Evolutionary conservation across 2,329 filamentous ascomycete species (phyloP).

Genomic region (Botrytis medusae): DNA sequence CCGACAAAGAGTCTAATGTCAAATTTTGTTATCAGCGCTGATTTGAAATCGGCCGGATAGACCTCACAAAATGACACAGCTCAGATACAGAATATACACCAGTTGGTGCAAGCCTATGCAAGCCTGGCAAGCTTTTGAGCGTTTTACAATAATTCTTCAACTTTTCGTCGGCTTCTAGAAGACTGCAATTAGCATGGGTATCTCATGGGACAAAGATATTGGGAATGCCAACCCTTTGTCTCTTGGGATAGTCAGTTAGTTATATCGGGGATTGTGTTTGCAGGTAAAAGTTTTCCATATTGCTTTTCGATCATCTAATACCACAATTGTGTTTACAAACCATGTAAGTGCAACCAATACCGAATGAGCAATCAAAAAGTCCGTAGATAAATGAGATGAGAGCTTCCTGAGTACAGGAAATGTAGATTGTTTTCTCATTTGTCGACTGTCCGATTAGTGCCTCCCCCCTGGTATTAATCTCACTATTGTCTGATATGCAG

Average conservation of each 20-base stretch:
- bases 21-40: background rate
- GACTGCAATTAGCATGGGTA: background rate
- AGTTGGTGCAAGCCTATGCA: background rate
- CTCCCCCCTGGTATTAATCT: conserved; percentile 3
- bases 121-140: background rate
- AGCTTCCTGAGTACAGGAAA: background rate
- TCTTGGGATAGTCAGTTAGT: background rate
- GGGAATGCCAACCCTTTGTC: background rate
- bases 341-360: background rate
- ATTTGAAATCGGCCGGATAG: background rate
- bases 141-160: background rate
- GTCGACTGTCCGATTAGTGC: background rate
- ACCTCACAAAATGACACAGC: background rate
- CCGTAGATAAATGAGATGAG: background rate
- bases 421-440: background rate
- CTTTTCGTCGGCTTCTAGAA: background rate
- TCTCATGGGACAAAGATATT: background rate
- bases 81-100: background rate
- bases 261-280: background rate
- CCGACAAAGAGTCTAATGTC: background rate
- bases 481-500: background rate
- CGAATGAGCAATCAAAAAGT: background rate
- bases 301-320: background rate
- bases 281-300: background rate
- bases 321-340: background rate